Conservation (phyloP, 2,329 filamentous ascomycete genomes). For the Periconia sp. region DNA sequence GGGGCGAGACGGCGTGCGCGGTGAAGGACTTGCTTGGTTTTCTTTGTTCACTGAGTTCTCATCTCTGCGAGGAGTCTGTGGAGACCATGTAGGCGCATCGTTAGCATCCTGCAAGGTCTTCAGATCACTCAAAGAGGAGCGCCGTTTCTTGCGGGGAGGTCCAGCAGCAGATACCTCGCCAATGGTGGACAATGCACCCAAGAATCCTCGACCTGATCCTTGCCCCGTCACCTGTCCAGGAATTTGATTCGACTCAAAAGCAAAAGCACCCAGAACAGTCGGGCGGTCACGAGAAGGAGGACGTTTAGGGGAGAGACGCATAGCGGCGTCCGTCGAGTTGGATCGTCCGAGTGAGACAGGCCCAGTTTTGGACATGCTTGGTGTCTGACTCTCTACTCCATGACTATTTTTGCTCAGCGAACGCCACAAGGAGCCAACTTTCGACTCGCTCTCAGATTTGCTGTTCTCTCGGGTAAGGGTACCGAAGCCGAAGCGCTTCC, state of each 20-base stretch:
- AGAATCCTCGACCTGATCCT: slow-evolving; percentile 17
- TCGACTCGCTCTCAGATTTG: slow-evolving; percentile 68
- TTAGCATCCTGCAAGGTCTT: slow-evolving; percentile 66
- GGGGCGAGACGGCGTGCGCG: slow-evolving; percentile 29
- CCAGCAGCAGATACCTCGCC: slow-evolving; percentile 47
- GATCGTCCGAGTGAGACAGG: slow-evolving; percentile 60
- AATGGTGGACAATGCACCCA: slow-evolving; percentile 51
- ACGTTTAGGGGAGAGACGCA: slow-evolving; percentile 49
- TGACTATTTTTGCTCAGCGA: slow-evolving; percentile 78
- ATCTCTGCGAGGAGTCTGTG: slow-evolving; percentile 38
- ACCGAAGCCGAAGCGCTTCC: slow-evolving; percentile 81
- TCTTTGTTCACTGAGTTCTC: slow-evolving; percentile 24
- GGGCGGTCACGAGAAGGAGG: slow-evolving; percentile 60
- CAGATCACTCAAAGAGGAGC: slow-evolving; percentile 89
- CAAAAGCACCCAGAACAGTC: slow-evolving; percentile 50
- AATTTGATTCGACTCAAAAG: slow-evolving; percentile 49
- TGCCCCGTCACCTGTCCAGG: slow-evolving; percentile 25
- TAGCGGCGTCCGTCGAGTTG: slow-evolving; percentile 70
- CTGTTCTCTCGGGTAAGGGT: slow-evolving; percentile 76
- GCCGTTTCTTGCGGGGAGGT: slow-evolving; percentile 68
- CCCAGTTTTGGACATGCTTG: slow-evolving; percentile 67
- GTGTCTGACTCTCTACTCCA: slow-evolving; percentile 49
- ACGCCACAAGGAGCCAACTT: slow-evolving; percentile 77
- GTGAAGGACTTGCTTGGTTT: slow-evolving; percentile 31
- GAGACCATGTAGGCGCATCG: slow-evolving; percentile 40